Evolutionary conservation across 805 yeast genomes (phyloP), one percentile per base, ranked within the genome.

Genomic region (Tetrapisispora fleetii): DNA sequence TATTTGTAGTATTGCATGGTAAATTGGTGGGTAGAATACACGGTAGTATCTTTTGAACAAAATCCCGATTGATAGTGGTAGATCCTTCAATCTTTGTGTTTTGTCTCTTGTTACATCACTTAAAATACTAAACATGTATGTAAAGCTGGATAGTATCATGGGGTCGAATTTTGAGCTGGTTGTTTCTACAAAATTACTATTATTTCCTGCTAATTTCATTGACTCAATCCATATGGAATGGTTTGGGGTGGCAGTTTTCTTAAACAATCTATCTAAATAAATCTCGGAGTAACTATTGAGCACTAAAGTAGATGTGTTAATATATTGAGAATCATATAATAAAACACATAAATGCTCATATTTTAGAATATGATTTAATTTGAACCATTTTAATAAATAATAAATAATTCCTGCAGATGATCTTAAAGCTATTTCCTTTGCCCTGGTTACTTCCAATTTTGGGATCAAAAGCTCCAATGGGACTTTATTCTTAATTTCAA

Each of bases 341-440:
- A 90, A 61, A 0, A 85, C 76, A 7, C 83, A 64, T 14, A 91
- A 67, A 56, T 82, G 85, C 61, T 88, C 95, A 62, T 75, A 81
- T 62, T 91, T 90, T 53, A 90, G 63, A 2, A 88, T 69, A 62
- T 93, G 96, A 41, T 79, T 83, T 10, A 75, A 63, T 59, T 85
- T 85, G 62, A 86, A 83, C 96, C 97, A 90, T 56, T 75, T 76
- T 33, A 83, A 60, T 19, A 93, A 59, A 19, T 78, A 56, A 11
- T 68, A 55, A 1, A 87, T 48, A 1, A 80, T 73, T 1, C 77
- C 76, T 0, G 83, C 70, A 2, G 82, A 68, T 4, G 82, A 76
- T 54, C 81, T 83, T 46, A 83, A 58, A 1, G 81, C 69, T 3
- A 78, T 66, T 55, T 85, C 91, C 53, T 81, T 83, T n/a, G 77